phyloP scores from a whole-genome alignment of 768 basidiomycete species.

The Macrolepiota albuminosa region DNA sequence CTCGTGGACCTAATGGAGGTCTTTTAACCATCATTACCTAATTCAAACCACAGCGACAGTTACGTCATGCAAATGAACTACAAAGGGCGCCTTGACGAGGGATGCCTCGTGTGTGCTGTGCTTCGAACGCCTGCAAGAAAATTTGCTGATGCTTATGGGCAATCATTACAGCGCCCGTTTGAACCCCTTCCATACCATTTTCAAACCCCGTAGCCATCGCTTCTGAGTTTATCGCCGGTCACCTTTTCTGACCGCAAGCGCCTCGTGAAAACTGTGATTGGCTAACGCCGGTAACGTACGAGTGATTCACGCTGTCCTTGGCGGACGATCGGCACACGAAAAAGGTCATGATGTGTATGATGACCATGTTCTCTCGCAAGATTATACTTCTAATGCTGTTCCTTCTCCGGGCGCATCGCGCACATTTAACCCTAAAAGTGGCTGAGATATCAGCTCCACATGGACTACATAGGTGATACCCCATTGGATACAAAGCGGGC shows the following conservation, averaged over 20 bases:
- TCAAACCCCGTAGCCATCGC: conserved; percentile 18
- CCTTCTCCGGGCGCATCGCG: conserved; percentile 26
- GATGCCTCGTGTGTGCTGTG: conserved; percentile 17
- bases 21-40: conserved; percentile 7
- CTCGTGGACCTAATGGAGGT: not conserved
- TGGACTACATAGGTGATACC: conserved; percentile 29
- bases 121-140: conserved; percentile 22
- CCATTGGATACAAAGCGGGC: conserved; percentile 31
- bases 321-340: conserved; percentile 19
- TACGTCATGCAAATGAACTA: not conserved
- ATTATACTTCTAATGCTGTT: conserved; percentile 31
- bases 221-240: conserved; percentile 30
- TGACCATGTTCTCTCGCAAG: conserved; percentile 33
- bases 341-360: conserved; percentile 26
- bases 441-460: conserved; percentile 26
- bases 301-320: conserved; percentile 27
- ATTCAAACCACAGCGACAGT: conserved; percentile 10
- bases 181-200: conserved; percentile 18
- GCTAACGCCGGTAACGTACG: conserved; percentile 38
- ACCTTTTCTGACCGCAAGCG: conserved; percentile 30
- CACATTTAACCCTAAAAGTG: conserved; percentile 41
- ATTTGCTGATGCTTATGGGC: conserved; percentile 31
- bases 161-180: conserved; percentile 22
- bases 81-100: not conserved
- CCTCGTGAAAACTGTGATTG: conserved; percentile 27